Base-by-base conservation (phyloP, 1,284 basidiomycete genomes). In the Ganoderma resinaceum region DNA sequence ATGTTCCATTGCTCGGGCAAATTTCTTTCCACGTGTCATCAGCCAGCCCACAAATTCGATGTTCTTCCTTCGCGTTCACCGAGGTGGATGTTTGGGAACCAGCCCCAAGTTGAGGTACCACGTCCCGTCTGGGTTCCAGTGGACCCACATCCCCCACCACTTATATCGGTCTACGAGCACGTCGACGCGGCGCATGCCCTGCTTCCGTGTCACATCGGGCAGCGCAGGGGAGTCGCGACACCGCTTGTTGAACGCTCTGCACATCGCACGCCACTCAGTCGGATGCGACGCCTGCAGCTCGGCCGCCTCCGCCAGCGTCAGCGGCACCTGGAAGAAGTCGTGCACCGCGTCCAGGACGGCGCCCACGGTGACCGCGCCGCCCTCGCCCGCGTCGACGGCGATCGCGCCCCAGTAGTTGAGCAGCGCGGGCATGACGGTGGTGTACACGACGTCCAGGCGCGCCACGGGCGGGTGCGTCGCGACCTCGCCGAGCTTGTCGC, bases 131-230 rank as follows among this genome's bases (percentile, higher is more conserved):
- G 68, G 58, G 14, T 73, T 73, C 66, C 76, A 73, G 35, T 78
- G 71, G 42, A 80, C 72, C 80, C 78, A 80, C 66, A 79, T 55
- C 3, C 82, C 82, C 78, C 78, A 79, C 74, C 76, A 84, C 42
- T 73, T 61, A 61, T 70, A 78, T 23, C 72, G 63, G 61, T 79
- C 77, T 1, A 78, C 80, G 42, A 84, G 74, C 65, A 77, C 78
- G 69, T 84, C 82, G 35, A 79, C 77, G 46, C 84, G 76, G 62
- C 75, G 78, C 59, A 81, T 74, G 0, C 82, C 84, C 52, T 81
- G 77, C 61, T 35, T 66, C 37, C 74, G 70, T 53, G 81, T 79
- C 71, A 76, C 79, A 11, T 74, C 80, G 0, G 75, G 69, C 6
- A 84, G 65, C 14, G 70, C 76, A n/a, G 63, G 61, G 14, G 74